A percentile compares a stretch with the other conserved stretches of the same genome.
These are phyloP conservation scores for Ceratobasidium sp. DNA, from an alignment of 1,284 basidiomycete genomes.

Conservation along the genomic window DNA sequence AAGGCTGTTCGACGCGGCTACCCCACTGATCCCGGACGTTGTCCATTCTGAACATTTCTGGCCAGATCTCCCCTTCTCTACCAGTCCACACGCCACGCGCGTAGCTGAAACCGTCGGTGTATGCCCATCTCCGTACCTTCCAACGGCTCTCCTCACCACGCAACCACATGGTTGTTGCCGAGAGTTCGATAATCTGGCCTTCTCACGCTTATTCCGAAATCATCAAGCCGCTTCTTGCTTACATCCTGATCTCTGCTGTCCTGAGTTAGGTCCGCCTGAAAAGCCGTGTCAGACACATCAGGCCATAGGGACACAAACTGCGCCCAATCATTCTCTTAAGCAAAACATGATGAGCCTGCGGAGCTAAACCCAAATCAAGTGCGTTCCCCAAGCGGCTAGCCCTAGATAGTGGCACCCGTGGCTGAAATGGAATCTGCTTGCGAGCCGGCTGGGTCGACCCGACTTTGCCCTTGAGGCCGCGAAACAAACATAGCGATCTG, in stretches of 20 bases:
- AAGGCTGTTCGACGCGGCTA: constrained; percentile 31
- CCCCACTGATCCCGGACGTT: constrained; percentile 33
- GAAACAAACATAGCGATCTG: constrained; percentile 11
- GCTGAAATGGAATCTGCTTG: constrained; percentile 20
- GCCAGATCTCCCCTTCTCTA: constrained; percentile 4
- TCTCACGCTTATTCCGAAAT: constrained; percentile 42
- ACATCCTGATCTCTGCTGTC: constrained; percentile 24
- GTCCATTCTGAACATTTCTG: background rate
- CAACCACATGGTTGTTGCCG: constrained; percentile 44
- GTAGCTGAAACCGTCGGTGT: constrained; percentile 16
- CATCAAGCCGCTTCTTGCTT: constrained; percentile 32
- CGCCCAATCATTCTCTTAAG: constrained; percentile 27
- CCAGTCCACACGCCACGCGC: constrained; percentile 18
- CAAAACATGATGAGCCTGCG: constrained; percentile 24
- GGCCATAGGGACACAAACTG: constrained; percentile 20
- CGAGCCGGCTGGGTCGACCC: constrained; percentile 2
- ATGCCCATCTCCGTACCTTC: constrained; percentile 16
- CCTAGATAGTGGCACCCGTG: constrained; percentile 1
- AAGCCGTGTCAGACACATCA: constrained; percentile 24
- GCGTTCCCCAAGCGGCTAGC: constrained; percentile 21
- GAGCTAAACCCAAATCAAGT: constrained; percentile 16
- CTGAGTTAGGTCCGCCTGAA: constrained; percentile 16
- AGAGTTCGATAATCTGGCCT: constrained; percentile 24
- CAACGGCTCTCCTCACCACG: constrained; percentile 9
- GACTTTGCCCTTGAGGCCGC: background rate